phyloP scores from a whole-genome alignment of 306 rosid species.

The Acacia acuminata region DNA sequence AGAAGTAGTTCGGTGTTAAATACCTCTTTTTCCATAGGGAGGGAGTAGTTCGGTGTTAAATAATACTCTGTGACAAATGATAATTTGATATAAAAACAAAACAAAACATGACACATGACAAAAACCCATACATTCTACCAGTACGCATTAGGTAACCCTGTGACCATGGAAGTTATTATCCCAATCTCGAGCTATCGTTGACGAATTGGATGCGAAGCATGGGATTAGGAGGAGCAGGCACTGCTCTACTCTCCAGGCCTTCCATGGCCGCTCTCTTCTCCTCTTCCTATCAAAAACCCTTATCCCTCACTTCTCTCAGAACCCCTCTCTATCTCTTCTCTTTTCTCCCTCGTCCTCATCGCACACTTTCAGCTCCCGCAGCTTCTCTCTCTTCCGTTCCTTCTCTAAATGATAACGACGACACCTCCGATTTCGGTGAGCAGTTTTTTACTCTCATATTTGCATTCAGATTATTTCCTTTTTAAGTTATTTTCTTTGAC shows the following conservation, averaged over 20 bases:
- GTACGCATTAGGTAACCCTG: too few relatives aligned
- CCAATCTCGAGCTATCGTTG: too few relatives aligned
- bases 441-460: not conserved
- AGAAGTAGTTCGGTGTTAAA: too few relatives aligned
- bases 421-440: slow-evolving; percentile 44
- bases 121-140: too few relatives aligned
- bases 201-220: slow-evolving; percentile 54
- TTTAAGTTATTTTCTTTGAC: not conserved
- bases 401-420: slow-evolving; percentile 32
- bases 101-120: too few relatives aligned
- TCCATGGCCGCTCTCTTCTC: slow-evolving; percentile 29
- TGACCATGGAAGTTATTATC: too few relatives aligned
- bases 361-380: slow-evolving; percentile 42
- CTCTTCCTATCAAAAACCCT: slow-evolving; percentile 22
- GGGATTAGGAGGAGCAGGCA: slow-evolving; percentile 32
- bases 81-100: too few relatives aligned
- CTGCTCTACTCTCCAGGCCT: slow-evolving; percentile 32
- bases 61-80: too few relatives aligned
- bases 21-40: too few relatives aligned
- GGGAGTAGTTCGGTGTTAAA: too few relatives aligned
- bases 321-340: slow-evolving; percentile 34
- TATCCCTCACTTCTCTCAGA: slow-evolving; percentile 31
- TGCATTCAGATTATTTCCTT: not conserved
- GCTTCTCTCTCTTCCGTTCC: slow-evolving; percentile 31
- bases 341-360: slow-evolving; percentile 35